phyloP scores from a whole-genome alignment of 139 green algal genomes.

The Chlorella sp. region DNA sequence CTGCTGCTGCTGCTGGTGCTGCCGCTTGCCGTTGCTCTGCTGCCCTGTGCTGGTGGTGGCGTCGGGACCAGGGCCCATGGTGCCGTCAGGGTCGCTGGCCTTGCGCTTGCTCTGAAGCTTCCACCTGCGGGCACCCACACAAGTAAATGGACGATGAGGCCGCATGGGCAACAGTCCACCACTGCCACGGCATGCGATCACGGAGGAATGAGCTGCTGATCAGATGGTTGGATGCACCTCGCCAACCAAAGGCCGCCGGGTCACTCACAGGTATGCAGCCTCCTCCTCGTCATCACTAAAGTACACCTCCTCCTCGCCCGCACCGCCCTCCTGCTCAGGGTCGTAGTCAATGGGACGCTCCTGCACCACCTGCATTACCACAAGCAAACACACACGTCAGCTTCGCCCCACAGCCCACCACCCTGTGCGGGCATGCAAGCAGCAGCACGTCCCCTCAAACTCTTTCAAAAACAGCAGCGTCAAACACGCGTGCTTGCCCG shows the following conservation, averaged over 20 bases:
- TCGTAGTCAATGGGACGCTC: constrained; percentile 2
- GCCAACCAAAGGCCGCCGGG: neutral
- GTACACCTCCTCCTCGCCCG: constrained; percentile 37
- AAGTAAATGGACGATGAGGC: neutral
- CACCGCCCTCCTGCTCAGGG: constrained; percentile 14
- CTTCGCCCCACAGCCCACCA: too few relatives aligned
- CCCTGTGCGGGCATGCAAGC: too few relatives aligned
- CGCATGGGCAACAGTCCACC: neutral
- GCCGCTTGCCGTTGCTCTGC: neutral
- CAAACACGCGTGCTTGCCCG: too few relatives aligned
- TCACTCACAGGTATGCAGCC: constrained; percentile 24
- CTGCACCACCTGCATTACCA: constrained; percentile 1
- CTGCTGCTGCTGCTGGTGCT: neutral
- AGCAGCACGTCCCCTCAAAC: too few relatives aligned
- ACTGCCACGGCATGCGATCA: neutral
- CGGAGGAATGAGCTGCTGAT: neutral
- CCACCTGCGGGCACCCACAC: neutral
- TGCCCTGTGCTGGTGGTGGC: too few relatives aligned
- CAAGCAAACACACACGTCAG: neutral
- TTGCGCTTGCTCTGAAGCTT: neutral
- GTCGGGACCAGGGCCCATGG: too few relatives aligned
- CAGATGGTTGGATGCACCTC: neutral
- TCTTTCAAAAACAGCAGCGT: too few relatives aligned
- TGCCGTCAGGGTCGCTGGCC: too few relatives aligned
- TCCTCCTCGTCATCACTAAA: constrained; percentile 53